These are phyloP conservation scores for Diplodia intermedia DNA, from an alignment of 2,329 filamentous ascomycete species.

Conservation along the genomic window DNA sequence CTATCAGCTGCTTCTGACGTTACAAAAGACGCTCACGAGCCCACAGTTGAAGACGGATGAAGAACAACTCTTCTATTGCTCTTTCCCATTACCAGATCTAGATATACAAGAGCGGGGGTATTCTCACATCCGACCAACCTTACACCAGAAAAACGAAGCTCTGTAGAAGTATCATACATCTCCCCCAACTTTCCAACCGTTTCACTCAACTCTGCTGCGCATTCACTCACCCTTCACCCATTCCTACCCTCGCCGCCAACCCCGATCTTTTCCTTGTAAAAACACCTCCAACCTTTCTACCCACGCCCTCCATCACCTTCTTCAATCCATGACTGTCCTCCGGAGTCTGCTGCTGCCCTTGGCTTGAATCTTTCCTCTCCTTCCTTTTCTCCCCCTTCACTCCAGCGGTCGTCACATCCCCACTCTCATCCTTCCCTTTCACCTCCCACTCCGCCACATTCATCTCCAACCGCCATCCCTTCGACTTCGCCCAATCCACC, in stretches of 20 bases:
- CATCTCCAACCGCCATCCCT: neutral
- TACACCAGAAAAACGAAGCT: neutral
- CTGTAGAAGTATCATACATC: neutral
- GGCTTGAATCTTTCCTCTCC: neutral
- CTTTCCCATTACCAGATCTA: neutral
- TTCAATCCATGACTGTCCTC: neutral
- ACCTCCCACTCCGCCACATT: neutral
- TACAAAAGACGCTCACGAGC: neutral
- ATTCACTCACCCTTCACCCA: neutral
- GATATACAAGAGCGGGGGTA: constrained; percentile 9
- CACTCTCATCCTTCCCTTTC: neutral
- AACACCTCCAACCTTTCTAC: neutral
- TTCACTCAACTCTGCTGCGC: neutral
- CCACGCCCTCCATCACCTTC: neutral
- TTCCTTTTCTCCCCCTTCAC: neutral
- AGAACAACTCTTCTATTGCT: neutral
- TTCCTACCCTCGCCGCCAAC: neutral
- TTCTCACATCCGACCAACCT: neutral
- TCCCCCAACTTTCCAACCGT: neutral
- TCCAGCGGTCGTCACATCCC: too few species aligned
- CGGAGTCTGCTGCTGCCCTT: neutral
- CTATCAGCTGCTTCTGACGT: neutral
- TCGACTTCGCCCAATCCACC: neutral
- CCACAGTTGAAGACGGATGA: neutral
- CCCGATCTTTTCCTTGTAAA: constrained; percentile 8